Evolutionary conservation across 805 yeast species (phyloP), one percentile per base, ranked within the genome.

Genomic region (Lachancea nothofagi): DNA sequence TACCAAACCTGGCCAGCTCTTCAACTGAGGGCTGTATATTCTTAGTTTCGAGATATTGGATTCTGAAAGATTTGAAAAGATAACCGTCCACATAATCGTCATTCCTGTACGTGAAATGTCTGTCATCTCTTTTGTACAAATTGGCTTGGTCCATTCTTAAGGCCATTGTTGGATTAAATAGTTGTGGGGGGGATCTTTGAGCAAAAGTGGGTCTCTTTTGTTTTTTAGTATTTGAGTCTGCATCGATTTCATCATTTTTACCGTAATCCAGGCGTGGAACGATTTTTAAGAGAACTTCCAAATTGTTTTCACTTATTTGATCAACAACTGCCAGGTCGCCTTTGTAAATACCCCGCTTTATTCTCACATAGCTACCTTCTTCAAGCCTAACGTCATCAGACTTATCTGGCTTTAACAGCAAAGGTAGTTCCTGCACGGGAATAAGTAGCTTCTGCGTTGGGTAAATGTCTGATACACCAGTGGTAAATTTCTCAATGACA

Each of bases 261-360:
- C 95, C 96, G 62, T 93, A 90, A 59, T 90, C 97, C 44, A 93
- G 65, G 54, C 98, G 78, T 26, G 98, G 98, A 24, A 93, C 94
- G 48, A 93, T 70, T 57, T 86, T 86, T 51, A 95, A 78, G 53
- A 94, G 75, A n/a, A 87, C 97, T 59, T 90, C 97, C 51, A 93
- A 73, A 38, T 96, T 97, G 57, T 86, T 90, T 55, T 93, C 97
- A 44, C 94, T 83, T 47, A 93, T 73, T 57, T 89, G 88, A 53
- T 88, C 96, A 36, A 93, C 95, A 34, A 87, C 75, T 17, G 96
- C 98, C 48, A 93, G 70, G 61, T 93, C 98, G 37, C 90, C 90
- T 54, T 84, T 84, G 62, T 90, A 89, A 55, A 82, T 83, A 47
- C 98, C 97, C 47, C 95, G 75, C 53, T 83, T 82, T 47, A 93